Percentiles rank a stretch among this genome's conserved stretches.
Evolutionary conservation across 306 rosid genomes (phyloP).

Genomic region (Quercus gilva): DNA sequence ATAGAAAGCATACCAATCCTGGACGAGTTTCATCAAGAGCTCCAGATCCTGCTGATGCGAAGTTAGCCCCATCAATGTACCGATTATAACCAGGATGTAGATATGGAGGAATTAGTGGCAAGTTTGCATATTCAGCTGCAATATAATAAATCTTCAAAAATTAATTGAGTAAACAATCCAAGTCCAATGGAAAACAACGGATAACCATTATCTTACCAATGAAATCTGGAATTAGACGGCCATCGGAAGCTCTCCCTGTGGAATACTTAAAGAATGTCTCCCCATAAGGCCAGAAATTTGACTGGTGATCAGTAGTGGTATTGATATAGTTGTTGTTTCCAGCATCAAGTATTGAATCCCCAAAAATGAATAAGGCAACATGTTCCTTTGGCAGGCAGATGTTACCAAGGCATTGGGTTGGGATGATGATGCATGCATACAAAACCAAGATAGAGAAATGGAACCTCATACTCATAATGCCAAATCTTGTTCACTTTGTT

Average conservation of each 20-base stretch:
- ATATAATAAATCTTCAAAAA: neutral
- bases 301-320: neutral
- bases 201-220: slow-evolving; percentile 28
- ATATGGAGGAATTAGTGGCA: neutral
- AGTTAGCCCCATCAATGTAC: slow-evolving; percentile 27
- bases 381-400: slow-evolving; percentile 17
- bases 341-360: slow-evolving; percentile 53
- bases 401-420: neutral
- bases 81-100: neutral
- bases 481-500: neutral
- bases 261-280: neutral
- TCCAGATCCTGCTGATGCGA: slow-evolving; percentile 34
- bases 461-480: slow-evolving; percentile 11
- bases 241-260: neutral
- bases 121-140: neutral
- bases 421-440: neutral
- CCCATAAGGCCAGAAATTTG: neutral
- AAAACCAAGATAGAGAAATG: slow-evolving; percentile 9
- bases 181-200: neutral
- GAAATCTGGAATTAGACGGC: slow-evolving; percentile 34
- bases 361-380: slow-evolving; percentile 47
- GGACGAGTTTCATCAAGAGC: no score
- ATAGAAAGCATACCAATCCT: no score
- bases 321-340: slow-evolving; percentile 56
- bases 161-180: neutral